Evolutionary conservation across 2,329 filamentous ascomycete species (phyloP).

Genomic region (Hypoxylon sp.): DNA sequence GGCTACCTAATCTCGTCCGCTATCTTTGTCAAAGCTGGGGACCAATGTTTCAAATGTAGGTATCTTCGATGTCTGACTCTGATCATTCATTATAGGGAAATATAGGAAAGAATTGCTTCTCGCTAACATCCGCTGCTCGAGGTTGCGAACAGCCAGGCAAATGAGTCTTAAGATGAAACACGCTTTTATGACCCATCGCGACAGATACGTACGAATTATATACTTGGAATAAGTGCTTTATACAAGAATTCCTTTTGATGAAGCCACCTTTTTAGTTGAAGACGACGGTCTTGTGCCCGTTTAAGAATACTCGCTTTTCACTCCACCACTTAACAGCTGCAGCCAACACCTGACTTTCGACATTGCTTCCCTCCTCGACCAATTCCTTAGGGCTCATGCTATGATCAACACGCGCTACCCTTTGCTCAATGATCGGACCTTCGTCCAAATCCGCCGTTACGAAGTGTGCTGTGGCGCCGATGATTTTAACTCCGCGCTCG

Average conservation of each 20-base stretch:
- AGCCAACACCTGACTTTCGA: constrained; percentile 86
- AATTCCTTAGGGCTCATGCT: constrained; percentile 81
- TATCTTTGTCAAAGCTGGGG: constrained; percentile 1
- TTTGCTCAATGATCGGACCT: constrained; percentile 90
- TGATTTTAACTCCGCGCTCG: constrained; percentile 89
- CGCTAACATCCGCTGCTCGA: neutral
- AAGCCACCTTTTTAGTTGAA: constrained; percentile 64
- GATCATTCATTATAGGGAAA: neutral
- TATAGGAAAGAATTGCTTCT: neutral
- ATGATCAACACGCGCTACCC: constrained; percentile 83
- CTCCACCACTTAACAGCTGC: constrained; percentile 88
- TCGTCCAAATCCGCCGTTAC: constrained; percentile 89
- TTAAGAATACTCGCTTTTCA: constrained; percentile 82
- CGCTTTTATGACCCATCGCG: neutral
- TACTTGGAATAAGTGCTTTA: neutral
- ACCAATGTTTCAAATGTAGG: constrained; percentile 6
- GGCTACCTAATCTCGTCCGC: constrained; percentile 6
- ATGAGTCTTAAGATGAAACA: neutral
- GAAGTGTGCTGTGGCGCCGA: constrained; percentile 88
- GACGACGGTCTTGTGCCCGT: constrained; percentile 85
- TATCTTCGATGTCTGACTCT: neutral
- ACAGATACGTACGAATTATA: constrained; percentile 1
- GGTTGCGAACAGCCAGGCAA: neutral
- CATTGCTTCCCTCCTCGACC: constrained; percentile 84
- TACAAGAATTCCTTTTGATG: constrained; percentile 8